These are phyloP conservation scores for Coelastrella sp. DNA, from an alignment of 139 green algal species.

Conservation along the genomic window DNA sequence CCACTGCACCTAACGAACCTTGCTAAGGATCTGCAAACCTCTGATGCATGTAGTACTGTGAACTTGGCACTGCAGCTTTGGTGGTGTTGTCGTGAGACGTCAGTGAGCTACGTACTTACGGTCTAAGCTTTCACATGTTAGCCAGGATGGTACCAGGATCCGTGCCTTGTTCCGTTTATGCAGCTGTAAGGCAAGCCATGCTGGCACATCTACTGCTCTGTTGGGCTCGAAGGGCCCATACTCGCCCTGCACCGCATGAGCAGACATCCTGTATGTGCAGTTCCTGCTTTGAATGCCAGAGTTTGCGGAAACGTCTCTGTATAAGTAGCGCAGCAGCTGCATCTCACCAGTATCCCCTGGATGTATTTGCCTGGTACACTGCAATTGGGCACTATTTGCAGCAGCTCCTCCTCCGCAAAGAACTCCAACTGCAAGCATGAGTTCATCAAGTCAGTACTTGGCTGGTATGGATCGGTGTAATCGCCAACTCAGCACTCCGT, in stretches of 20 bases:
- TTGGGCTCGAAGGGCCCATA: conserved; percentile 90
- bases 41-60: no score
- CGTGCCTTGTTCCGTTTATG: conserved; percentile 81
- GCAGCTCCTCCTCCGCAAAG: conserved; percentile 85
- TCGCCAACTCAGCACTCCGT: background rate
- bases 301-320: background rate
- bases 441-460: background rate
- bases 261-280: background rate
- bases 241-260: conserved; percentile 63
- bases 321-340: background rate
- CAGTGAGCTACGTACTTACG: conserved; percentile 41
- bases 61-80: no score
- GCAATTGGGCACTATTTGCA: conserved; percentile 92
- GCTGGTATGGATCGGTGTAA: background rate
- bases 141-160: conserved; percentile 85
- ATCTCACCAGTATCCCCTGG: conserved; percentile 74
- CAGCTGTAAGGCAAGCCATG: conserved; percentile 89
- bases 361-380: conserved; percentile 64
- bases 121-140: conserved; percentile 68
- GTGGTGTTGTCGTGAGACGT: no score
- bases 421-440: conserved; percentile 86
- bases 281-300: background rate
- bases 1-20: no score
- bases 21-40: no score
- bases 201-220: conserved; percentile 76